phyloP scores from a whole-genome alignment of 1,284 basidiomycete genomes.

The Ganoderma boninense region DNA sequence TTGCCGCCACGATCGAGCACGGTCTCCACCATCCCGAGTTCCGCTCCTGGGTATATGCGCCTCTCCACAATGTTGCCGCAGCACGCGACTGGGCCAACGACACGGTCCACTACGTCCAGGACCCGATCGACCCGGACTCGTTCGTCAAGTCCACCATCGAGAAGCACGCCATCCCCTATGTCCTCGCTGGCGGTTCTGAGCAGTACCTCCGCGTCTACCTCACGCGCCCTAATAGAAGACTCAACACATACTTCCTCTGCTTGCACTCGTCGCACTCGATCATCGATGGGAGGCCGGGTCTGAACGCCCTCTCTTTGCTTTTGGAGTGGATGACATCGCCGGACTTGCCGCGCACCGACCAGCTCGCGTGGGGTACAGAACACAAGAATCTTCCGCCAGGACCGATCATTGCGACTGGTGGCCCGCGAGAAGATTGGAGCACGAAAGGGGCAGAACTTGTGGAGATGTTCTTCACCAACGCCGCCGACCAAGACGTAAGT shows the following conservation, averaged over 20 bases:
- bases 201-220: neutral
- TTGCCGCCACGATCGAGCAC: neutral
- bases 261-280: neutral
- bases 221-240: neutral
- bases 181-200: neutral
- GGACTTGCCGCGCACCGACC: too few species aligned
- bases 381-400: slow-evolving; percentile 21
- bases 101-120: neutral
- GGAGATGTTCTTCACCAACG: neutral
- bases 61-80: neutral
- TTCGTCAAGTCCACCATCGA: neutral
- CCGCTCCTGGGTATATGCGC: slow-evolving; percentile 1
- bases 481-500: neutral
- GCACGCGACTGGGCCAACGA: neutral
- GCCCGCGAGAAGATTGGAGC: slow-evolving; percentile 14
- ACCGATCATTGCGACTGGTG: slow-evolving; percentile 20
- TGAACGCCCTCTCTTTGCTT: neutral
- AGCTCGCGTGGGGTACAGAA: slow-evolving; percentile 22
- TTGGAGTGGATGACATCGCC: neutral
- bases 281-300: neutral
- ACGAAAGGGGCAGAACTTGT: slow-evolving; percentile 8
- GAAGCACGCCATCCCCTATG: neutral
- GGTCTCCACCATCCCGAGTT: slow-evolving; percentile 8
- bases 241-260: neutral
- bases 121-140: neutral